Base-by-base conservation (phyloP, 2,329 filamentous ascomycete species). In the Stromatinia cepivora region DNA sequence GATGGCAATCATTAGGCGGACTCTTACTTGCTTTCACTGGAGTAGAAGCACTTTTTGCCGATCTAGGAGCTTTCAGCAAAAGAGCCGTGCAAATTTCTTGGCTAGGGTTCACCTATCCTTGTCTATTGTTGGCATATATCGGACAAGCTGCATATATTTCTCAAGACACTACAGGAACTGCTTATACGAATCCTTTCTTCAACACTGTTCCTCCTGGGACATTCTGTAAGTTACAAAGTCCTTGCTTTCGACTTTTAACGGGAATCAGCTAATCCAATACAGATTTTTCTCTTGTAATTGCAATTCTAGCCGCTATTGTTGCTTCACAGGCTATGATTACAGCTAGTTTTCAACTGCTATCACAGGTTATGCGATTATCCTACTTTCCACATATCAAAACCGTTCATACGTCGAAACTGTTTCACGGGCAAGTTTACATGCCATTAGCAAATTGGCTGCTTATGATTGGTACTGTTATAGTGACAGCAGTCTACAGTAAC, bases 281-380 rank as follows among this genome's bases (percentile, higher is more conserved):
- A 67, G 66, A 90, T 75, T 89, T 89, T 6, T 86, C 85, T 67
- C 80, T 94, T 39, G 83, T 93, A 4, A 80, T 93, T 61, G 90
- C 90, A 0, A 84, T 93, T 11, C 80, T 91, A 4, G 89, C 90
- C 5, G 89, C 90, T 36, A 87, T 93, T 73, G 90, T 94, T 15
- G 91, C 91, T 0, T 91, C 88, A 5, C 91, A 94, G 73, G 91
- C 91, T 13, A 90, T 93, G 80, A 92, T 93, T 64, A 93, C 91
- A 0, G 88, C 87, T 10, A 88, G 88, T 0, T 93, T 93, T 72
- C 90, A 92, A 79, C 73, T 77, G 1, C 80, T 91, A n/a, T 84
- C 86, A 1, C 90, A 92, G 79, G 85, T 92, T 71, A 92, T 93
- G 88, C 90, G 70, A 70, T 79, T 88, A 67, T 76, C 74, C 17